These are phyloP conservation scores for Fragilaria crotonensis DNA, from an alignment of 108 stramenopile genomes.

Conservation along the genomic window DNA sequence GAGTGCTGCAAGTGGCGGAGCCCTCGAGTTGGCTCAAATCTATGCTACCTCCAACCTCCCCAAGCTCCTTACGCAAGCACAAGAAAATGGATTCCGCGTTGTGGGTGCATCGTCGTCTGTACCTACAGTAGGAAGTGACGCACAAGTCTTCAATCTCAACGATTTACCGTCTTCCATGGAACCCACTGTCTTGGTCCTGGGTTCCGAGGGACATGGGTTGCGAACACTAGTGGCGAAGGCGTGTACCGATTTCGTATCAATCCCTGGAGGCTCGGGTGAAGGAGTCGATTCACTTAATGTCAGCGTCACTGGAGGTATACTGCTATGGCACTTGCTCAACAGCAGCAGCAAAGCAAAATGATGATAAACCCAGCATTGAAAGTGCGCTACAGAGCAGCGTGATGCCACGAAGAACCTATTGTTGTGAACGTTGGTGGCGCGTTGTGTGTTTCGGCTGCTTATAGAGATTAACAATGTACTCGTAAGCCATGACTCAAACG, in stretches of 20 bases:
- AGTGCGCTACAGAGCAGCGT: too few species aligned
- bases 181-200: constrained; percentile 92
- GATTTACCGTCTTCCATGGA: constrained; percentile 23
- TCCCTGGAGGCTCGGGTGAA: constrained; percentile 55
- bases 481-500: too few species aligned
- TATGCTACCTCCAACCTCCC: constrained; percentile 79
- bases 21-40: constrained; percentile 67
- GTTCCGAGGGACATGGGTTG: constrained; percentile 92
- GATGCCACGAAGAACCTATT: too few species aligned
- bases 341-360: too few species aligned
- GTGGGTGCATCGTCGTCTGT: constrained; percentile 71
- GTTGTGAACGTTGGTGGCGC: too few species aligned
- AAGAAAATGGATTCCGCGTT: constrained; percentile 86
- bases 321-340: constrained; percentile 84
- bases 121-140: constrained; percentile 9
- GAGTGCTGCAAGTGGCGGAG: constrained; percentile 82
- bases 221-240: constrained; percentile 77
- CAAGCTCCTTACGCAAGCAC: constrained; percentile 56
- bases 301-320: constrained; percentile 91
- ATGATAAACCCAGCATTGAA: too few species aligned
- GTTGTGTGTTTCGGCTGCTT: too few species aligned
- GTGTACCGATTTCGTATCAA: constrained; percentile 87
- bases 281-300: constrained; percentile 96
- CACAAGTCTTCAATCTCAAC: constrained; percentile 39
- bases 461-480: too few species aligned